Conservation (phyloP, 179 eudicot genomes). For the Silene vulgaris region DNA sequence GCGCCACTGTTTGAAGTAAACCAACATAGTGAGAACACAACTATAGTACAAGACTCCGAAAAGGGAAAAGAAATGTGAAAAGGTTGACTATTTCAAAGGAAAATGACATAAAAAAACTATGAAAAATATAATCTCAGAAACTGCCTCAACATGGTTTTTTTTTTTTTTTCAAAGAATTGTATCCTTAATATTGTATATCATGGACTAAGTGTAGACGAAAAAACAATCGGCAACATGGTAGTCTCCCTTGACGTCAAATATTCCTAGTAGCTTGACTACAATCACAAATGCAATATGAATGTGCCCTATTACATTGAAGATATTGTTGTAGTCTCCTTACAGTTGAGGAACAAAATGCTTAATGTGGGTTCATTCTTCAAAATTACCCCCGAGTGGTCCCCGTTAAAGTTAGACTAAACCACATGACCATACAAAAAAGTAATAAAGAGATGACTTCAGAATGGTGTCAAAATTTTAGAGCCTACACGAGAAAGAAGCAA, state of each 20-base stretch:
- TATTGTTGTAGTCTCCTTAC: no score
- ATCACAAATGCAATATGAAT: neutral
- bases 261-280: neutral
- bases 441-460: neutral
- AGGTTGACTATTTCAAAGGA: neutral
- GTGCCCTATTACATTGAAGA: neutral
- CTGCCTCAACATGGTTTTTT: neutral
- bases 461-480: neutral
- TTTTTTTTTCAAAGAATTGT: neutral
- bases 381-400: no score
- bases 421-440: neutral
- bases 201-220: neutral
- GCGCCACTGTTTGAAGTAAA: constrained; percentile 57
- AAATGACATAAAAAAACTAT: neutral
- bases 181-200: neutral
- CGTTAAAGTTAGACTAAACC: neutral
- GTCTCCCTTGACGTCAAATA: neutral
- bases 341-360: no score
- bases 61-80: constrained; percentile 7
- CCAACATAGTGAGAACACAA: constrained; percentile 9
- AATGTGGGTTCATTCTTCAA: neutral
- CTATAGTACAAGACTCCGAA: constrained; percentile 8
- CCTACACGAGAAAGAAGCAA: neutral
- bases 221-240: neutral
- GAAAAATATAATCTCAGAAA: no score